Evolutionary conservation across 306 rosid species (phyloP).

Genomic region (Purshia tridentata): DNA sequence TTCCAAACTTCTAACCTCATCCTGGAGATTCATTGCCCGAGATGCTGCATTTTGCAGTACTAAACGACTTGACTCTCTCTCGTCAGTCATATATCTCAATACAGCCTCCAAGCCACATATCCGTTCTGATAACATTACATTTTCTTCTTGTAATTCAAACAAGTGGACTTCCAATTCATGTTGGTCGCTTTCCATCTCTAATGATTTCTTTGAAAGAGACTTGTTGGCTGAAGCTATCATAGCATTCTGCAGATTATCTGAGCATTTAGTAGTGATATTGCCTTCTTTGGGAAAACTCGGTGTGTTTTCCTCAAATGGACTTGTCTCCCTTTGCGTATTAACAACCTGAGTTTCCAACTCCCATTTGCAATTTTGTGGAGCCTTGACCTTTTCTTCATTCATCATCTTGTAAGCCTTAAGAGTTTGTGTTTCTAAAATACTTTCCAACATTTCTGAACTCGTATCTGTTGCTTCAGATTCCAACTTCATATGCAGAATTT

Average conservation of each 20-base stretch:
- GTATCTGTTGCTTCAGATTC: constrained; percentile 39
- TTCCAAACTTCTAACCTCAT: constrained; percentile 38
- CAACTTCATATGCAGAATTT: constrained; percentile 34
- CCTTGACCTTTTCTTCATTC: constrained; percentile 40
- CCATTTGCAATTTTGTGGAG: constrained; percentile 31
- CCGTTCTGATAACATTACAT: constrained; percentile 33
- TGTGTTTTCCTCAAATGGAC: constrained; percentile 38
- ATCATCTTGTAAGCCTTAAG: constrained; percentile 39
- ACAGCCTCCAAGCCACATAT: constrained; percentile 55
- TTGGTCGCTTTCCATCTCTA: constrained; percentile 22
- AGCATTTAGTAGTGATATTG: too few relatives aligned
- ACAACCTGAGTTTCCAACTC: constrained; percentile 43
- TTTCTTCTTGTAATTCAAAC: constrained; percentile 47
- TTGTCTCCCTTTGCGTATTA: constrained; percentile 42
- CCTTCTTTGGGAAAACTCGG: not conserved
- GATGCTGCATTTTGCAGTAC: constrained; percentile 45
- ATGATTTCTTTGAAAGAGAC: constrained; percentile 12
- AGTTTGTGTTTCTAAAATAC: constrained; percentile 34
- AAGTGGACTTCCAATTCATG: constrained; percentile 40
- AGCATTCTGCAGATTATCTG: too few relatives aligned
- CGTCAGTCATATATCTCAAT: constrained; percentile 39
- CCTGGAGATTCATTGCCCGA: constrained; percentile 38
- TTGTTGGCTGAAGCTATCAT: constrained; percentile 16
- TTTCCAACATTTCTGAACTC: constrained; percentile 28
- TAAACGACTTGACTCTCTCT: constrained; percentile 40